Conservation (phyloP, 2,329 filamentous ascomycete species). For the Nigrograna mackinnonii region DNA sequence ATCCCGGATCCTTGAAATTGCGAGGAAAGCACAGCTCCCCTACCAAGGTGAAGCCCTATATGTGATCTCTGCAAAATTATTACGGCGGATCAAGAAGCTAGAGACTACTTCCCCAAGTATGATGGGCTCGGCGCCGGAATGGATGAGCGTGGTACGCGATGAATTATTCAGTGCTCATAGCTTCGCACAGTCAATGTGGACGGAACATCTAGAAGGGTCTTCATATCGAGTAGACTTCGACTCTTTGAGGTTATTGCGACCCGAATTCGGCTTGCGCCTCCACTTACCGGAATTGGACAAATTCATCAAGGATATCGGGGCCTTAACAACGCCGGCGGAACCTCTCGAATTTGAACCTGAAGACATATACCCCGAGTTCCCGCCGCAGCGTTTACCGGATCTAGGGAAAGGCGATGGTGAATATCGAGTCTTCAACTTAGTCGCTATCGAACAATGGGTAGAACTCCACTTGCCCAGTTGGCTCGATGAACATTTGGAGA, state of each 20-base stretch:
- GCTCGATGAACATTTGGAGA: not conserved
- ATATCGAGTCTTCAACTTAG: not conserved
- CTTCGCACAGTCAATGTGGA: not conserved
- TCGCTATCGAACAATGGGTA: not conserved
- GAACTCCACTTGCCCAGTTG: not conserved
- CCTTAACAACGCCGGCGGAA: conserved; percentile 2
- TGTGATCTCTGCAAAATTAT: conserved; percentile 21
- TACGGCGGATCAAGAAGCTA: conserved; percentile 24
- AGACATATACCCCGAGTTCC: conserved; percentile 10
- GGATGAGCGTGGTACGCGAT: not conserved
- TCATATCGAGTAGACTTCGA: not conserved
- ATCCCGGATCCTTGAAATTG: conserved; percentile 1
- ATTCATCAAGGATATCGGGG: conserved; percentile 14
- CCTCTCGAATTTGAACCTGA: conserved; percentile 14
- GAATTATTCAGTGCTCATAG: not conserved
- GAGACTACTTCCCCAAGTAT: not conserved
- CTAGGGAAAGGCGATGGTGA: conserved; percentile 1
- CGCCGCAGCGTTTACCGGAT: conserved; percentile 8
- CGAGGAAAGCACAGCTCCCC: no score
- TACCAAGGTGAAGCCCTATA: conserved; percentile 8
- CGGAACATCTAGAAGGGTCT: not conserved
- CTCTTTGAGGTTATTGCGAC: conserved; percentile 11
- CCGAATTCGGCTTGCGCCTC: conserved; percentile 19
- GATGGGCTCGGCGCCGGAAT: not conserved
- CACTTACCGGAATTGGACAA: conserved; percentile 16